Conservation (phyloP, 2,329 filamentous ascomycete species). For the Trichophyton benhamiae region DNA sequence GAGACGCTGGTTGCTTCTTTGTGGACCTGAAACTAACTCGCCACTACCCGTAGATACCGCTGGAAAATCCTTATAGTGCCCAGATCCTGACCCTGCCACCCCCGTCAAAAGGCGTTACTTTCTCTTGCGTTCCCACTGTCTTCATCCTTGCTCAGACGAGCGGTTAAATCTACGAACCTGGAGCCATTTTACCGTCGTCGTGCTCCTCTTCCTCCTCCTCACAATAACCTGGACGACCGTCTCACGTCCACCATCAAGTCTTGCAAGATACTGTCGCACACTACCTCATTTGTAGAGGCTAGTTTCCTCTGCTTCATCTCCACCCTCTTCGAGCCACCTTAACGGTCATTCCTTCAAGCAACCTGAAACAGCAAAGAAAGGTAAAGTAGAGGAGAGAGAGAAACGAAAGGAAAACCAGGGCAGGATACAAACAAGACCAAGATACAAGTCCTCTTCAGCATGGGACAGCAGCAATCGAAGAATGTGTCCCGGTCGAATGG, state of each 20-base stretch:
- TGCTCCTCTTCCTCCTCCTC: slow-evolving; percentile 6
- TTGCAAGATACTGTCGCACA: slow-evolving; percentile 11
- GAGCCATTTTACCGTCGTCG: slow-evolving; percentile 10
- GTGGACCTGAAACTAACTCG: slow-evolving; percentile 2
- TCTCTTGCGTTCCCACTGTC: not conserved
- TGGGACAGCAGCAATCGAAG: slow-evolving; percentile 43
- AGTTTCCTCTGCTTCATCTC: slow-evolving; percentile 15
- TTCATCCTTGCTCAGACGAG: slow-evolving; percentile 8
- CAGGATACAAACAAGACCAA: no score
- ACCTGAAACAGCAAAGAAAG: not conserved
- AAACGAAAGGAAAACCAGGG: not conserved
- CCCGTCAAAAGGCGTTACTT: not conserved
- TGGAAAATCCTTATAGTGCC: not conserved
- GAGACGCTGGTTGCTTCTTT: not conserved
- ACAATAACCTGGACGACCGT: slow-evolving; percentile 13
- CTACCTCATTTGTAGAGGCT: slow-evolving; percentile 13
- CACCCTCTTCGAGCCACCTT: slow-evolving; percentile 15
- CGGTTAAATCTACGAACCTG: slow-evolving; percentile 12
- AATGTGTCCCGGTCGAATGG: slow-evolving; percentile 42
- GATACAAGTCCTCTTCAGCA: slow-evolving; percentile 17
- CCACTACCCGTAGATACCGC: slow-evolving; percentile 3
- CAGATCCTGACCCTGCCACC: not conserved
- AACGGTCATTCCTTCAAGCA: slow-evolving; percentile 1
- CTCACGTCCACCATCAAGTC: slow-evolving; percentile 8
- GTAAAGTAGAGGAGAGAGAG: not conserved